Percentiles rank a stretch among this genome's conserved stretches.
phyloP scores from a whole-genome alignment of 805 yeast genomes.

The Ogataea glucozyma region DNA sequence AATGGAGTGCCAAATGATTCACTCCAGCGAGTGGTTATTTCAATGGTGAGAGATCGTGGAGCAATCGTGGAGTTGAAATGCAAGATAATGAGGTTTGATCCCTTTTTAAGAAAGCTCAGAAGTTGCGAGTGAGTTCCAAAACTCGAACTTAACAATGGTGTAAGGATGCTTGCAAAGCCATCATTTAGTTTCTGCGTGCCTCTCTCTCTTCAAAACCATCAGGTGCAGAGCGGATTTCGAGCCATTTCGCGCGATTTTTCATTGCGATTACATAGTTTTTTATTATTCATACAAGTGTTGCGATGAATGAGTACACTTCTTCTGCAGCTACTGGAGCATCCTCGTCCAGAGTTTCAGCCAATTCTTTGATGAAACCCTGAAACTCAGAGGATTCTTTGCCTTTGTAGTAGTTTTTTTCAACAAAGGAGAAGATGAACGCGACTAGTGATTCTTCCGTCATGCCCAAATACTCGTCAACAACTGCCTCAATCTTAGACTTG shows the following conservation, averaged over 20 bases:
- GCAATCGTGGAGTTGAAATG: background rate
- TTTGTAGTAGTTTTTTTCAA: slow-evolving; percentile 37
- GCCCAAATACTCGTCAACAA: slow-evolving; percentile 55
- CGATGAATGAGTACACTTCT: slow-evolving; percentile 15
- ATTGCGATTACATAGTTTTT: background rate
- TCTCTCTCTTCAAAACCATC: too few relatives aligned
- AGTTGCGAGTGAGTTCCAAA: background rate
- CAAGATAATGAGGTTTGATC: background rate
- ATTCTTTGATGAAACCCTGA: slow-evolving; percentile 42
- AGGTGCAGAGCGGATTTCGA: too few relatives aligned
- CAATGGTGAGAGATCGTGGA: too few relatives aligned
- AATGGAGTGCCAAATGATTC: background rate
- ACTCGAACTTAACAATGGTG: slow-evolving; percentile 1
- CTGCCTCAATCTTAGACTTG: slow-evolving; percentile 39
- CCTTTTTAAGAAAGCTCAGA: slow-evolving; percentile 1
- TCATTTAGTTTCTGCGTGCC: too few relatives aligned
- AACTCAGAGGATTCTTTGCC: slow-evolving; percentile 31
- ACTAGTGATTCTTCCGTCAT: slow-evolving; percentile 52
- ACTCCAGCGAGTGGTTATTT: background rate
- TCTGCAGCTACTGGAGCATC: slow-evolving; percentile 37
- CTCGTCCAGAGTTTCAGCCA: slow-evolving; percentile 50
- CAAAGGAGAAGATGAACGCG: slow-evolving; percentile 42
- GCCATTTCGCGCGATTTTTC: background rate
- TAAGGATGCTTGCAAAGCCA: background rate
- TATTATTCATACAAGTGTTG: slow-evolving; percentile 1